Evolutionary conservation across 73 alveolate species (phyloP).

Genomic region (Halteria grandinella): DNA sequence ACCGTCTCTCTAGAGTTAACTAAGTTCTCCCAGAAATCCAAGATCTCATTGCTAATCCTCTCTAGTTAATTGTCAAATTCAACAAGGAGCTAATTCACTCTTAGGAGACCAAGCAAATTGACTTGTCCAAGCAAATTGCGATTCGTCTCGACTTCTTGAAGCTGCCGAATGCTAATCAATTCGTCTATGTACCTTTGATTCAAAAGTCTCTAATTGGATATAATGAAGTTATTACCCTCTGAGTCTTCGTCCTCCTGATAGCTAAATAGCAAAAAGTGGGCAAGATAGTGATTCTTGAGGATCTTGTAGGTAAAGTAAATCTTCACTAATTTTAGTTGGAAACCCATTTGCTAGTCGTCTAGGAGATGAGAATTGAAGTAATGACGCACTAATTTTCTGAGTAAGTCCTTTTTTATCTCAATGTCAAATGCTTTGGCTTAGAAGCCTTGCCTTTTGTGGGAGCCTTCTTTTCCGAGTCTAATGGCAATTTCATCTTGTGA

Average conservation of each 20-base stretch:
- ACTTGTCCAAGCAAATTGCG: not conserved
- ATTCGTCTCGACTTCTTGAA: not conserved
- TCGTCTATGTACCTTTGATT: conserved; percentile 3
- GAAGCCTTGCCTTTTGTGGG: no score
- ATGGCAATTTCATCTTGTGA: no score
- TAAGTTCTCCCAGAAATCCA: not conserved
- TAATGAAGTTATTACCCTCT: conserved; percentile 8
- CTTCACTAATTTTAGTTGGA: not conserved
- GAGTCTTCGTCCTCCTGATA: not conserved
- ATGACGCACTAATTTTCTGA: conserved; percentile 4
- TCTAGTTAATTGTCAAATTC: not conserved
- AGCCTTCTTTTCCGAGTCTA: no score
- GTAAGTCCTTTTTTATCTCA: no score
- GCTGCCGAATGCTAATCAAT: not conserved
- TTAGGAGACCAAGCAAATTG: not conserved
- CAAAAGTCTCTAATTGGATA: not conserved
- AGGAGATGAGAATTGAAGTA: conserved; percentile 6
- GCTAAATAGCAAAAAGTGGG: conserved; percentile 12
- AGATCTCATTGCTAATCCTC: not conserved
- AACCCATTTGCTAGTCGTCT: not conserved
- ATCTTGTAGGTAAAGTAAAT: conserved; percentile 11
- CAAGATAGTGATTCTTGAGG: conserved; percentile 1
- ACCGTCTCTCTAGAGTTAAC: not conserved
- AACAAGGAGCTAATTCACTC: not conserved
- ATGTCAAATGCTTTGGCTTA: no score